phyloP scores from a whole-genome alignment of 2,329 filamentous ascomycete genomes.

The Dactylellina cionopaga region DNA sequence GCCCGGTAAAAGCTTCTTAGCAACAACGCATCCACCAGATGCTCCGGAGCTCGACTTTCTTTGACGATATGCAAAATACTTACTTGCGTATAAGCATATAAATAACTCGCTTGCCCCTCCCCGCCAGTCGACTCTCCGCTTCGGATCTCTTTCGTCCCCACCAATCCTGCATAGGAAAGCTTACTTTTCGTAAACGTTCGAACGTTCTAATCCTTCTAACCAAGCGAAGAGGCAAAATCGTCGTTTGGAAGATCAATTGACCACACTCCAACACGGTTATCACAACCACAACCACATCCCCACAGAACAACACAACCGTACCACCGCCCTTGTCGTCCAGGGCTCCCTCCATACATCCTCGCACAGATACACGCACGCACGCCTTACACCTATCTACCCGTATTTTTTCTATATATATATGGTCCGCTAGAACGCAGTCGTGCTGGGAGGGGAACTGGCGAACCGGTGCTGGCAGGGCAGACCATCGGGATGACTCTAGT shows the following conservation, averaged over 20 bases:
- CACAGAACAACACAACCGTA: constrained; percentile 10
- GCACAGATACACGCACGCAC: background rate
- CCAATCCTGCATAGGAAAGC: background rate
- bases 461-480: constrained; percentile 9
- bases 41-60: constrained; percentile 30
- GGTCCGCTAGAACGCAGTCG: constrained; percentile 6
- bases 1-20: constrained; percentile 35
- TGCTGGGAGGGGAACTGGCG: constrained; percentile 23
- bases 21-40: constrained; percentile 25
- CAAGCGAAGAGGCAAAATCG: background rate
- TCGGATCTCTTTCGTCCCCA: constrained; percentile 10
- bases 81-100: constrained; percentile 28
- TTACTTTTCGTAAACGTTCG: too few species aligned
- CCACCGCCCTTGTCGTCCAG: background rate
- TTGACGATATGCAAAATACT: constrained; percentile 29
- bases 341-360: too few species aligned
- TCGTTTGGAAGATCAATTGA: constrained; percentile 7
- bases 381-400: background rate
- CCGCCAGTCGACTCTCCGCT: constrained; percentile 18
- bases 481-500: constrained; percentile 4
- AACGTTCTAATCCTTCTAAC: background rate
- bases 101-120: constrained; percentile 50
- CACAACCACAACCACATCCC: background rate
- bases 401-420: constrained; percentile 30
- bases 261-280: constrained; percentile 3